Evolutionary conservation across 192 early-diverging fungal species (phyloP).

Genomic region (Haplosporangium gracile): DNA sequence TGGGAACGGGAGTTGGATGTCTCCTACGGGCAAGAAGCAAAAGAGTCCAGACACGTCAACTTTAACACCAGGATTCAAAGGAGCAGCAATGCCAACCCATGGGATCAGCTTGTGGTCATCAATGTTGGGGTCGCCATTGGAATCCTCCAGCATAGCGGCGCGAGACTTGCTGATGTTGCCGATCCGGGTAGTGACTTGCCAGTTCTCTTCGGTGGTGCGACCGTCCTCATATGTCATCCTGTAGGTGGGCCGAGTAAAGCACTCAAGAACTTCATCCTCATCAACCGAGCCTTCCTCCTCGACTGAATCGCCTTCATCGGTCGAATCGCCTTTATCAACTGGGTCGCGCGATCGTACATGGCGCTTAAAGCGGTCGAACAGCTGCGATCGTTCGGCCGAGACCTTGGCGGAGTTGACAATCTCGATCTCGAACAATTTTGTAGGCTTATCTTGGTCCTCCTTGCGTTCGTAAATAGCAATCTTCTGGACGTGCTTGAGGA

Average conservation of each 20-base stretch:
- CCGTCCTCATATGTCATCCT: background rate
- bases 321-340: background rate
- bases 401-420: slow-evolving; percentile 23
- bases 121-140: background rate
- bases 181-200: slow-evolving; percentile 19
- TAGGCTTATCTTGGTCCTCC: background rate
- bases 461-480: slow-evolving; percentile 33
- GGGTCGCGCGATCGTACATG: background rate
- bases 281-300: background rate
- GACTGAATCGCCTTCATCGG: too few species aligned
- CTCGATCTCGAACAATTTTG: slow-evolving; percentile 17
- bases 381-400: background rate
- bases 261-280: background rate
- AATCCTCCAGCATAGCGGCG: background rate
- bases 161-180: slow-evolving; percentile 2
- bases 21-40: slow-evolving; percentile 45
- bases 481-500: slow-evolving; percentile 36
- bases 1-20: slow-evolving; percentile 11
- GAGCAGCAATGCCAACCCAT: slow-evolving; percentile 44
- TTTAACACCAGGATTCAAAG: background rate
- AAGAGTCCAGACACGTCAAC: slow-evolving; percentile 20
- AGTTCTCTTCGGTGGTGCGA: background rate
- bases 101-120: slow-evolving; percentile 36
- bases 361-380: slow-evolving; percentile 16
- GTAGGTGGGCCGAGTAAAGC: background rate